phyloP scores from a whole-genome alignment of 768 basidiomycete species.

The Neoboletus subvelutipes region DNA sequence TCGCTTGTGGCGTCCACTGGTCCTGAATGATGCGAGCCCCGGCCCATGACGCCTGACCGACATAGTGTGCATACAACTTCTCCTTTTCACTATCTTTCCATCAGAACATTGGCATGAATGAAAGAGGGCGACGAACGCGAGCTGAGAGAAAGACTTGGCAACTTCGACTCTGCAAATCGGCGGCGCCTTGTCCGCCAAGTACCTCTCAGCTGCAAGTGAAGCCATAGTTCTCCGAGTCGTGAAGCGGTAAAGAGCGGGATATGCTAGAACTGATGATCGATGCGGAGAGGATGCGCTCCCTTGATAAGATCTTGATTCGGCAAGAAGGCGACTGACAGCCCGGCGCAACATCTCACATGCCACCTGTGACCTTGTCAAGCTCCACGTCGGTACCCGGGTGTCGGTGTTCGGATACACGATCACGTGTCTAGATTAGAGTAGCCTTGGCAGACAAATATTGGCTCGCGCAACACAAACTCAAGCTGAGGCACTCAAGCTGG shows the following conservation, averaged over 20 bases:
- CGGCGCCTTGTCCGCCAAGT: slow-evolving; percentile 72
- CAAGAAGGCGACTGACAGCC: slow-evolving; percentile 3
- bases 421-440: background rate
- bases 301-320: slow-evolving; percentile 14
- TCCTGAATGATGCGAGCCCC: slow-evolving; percentile 81
- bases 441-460: no score
- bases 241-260: background rate
- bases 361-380: background rate
- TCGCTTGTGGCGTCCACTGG: slow-evolving; percentile 77
- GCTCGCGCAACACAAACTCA: no score
- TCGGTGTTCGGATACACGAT: background rate
- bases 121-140: slow-evolving; percentile 46
- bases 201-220: slow-evolving; percentile 51
- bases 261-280: slow-evolving; percentile 13
- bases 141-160: slow-evolving; percentile 62
- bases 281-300: background rate
- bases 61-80: slow-evolving; percentile 75
- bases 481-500: no score
- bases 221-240: slow-evolving; percentile 30
- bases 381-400: slow-evolving; percentile 11
- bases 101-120: background rate
- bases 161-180: slow-evolving; percentile 75
- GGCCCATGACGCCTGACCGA: slow-evolving; percentile 76
- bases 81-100: slow-evolving; percentile 56
- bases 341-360: slow-evolving; percentile 10